A percentile compares a stretch with the other conserved stretches of the same genome.
Evolutionary conservation across 2,329 filamentous ascomycete species (phyloP).

Genomic region (Cladosporium sp.): DNA sequence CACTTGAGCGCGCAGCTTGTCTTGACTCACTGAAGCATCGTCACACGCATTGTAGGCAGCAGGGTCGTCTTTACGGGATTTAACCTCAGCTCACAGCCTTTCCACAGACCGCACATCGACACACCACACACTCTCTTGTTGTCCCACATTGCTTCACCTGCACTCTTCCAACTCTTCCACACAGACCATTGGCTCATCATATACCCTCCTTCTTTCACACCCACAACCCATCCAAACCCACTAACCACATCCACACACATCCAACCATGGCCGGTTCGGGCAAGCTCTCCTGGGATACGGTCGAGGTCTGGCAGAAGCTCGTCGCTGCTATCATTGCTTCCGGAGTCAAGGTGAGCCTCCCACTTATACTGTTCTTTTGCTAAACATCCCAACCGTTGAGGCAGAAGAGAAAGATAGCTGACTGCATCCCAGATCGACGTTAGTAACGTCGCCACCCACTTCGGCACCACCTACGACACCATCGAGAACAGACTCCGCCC

Average conservation of each 20-base stretch:
- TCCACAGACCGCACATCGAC: not conserved
- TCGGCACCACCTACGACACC: constrained; percentile 50
- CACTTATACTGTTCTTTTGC: not conserved
- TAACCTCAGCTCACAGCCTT: constrained; percentile 8
- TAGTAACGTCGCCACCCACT: constrained; percentile 45
- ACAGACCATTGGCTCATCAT: not conserved
- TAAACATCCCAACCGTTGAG: not conserved
- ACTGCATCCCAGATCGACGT: constrained; percentile 44
- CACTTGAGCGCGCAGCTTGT: not conserved
- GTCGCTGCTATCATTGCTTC: constrained; percentile 43
- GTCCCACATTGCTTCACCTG: not conserved
- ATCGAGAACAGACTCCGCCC: constrained; percentile 50
- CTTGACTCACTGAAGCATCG: not conserved
- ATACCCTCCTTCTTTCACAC: not conserved
- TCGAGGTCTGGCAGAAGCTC: constrained; percentile 36
- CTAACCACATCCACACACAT: not conserved
- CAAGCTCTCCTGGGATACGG: constrained; percentile 17
- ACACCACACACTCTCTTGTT: not conserved
- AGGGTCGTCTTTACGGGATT: not conserved
- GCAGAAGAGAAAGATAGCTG: not conserved
- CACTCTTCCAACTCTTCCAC: not conserved
- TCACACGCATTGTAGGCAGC: constrained; percentile 8
- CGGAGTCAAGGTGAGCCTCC: constrained; percentile 34
- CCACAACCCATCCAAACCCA: not conserved
- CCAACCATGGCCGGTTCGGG: constrained; percentile 10